Evolutionary conservation across 1,139 yeast genomes (phyloP), one percentile per base, ranked within the genome.

Genomic region (Insectozyma bohioensis): DNA sequence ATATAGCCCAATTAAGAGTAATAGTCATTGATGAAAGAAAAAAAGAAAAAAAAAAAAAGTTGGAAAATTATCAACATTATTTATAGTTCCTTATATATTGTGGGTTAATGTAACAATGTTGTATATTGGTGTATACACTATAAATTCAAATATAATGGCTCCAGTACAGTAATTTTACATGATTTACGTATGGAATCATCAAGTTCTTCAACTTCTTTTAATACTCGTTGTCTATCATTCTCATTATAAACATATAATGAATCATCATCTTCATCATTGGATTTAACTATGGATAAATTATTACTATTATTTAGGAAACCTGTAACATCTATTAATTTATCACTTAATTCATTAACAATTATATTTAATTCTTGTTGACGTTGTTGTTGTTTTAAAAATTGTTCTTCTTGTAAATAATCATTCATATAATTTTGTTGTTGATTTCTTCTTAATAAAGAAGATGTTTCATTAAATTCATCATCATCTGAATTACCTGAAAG

Each of bases 331-430:
- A 69, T 68, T 34, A 69, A 53, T 33, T 66, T 65, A 30, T 68
- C 74, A 22, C 62, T 61, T 36, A 69, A 54, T 31, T 67, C 72
- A 42, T 63, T 65, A 32, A 69, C 75, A 15, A 69, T 68, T 25
- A 51, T 47, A 31, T 59, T 61, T 34, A 69, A 54, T 43, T 69
- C 75, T 36, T 59, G 63, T 40, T 68, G 75, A 32, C 75, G 52
- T 39, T 63, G 68, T 42, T 67, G 70, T 38, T 63, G 67, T 43
- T 66, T 66, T 37, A 63, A 46, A 18, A 65, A 36, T 33, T 61
- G 55, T 25, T 64, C 70, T 40, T 69, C 72, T 42, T 68, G 73
- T 12, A 61, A 47, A 33, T 61, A 59, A 30, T 65, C 70, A 31
- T 55, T 57, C 3, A 60, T 49, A 41, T 56, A 63, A 20, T 51